Evolutionary conservation across 345 rosid species (phyloP), one percentile per base, ranked within the genome.

Genomic region (Eucalyptus regnans): DNA sequence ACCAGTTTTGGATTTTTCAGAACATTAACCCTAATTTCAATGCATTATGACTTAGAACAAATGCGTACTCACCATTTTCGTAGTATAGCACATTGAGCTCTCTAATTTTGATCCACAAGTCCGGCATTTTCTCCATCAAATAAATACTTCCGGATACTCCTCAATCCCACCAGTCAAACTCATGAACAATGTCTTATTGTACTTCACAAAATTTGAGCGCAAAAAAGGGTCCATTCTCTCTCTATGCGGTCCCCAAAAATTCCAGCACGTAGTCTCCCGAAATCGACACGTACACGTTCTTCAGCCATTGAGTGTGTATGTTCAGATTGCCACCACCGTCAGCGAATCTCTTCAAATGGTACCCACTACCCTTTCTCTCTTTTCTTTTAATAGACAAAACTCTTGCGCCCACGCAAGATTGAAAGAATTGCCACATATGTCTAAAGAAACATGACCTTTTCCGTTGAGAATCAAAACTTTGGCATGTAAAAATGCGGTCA

Each of bases 1-100:
- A 52, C 56, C 4, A 52, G 3, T 18, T 52, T 52, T 0, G 2
- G 1, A 1, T 3, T 52, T 52, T 52, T 52, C 1, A 18, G 7
- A 0, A 2, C 3, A 52, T 52, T 52, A 18, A 4, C 58, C 58
- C 4, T 18, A 52, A 52, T 52, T 52, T 22, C 62, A 56, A 22
- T 56, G 62, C 62, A 56, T 56, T 56, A 27, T 22, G 4, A 20
- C 60, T 22, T 56, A 22, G 27, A 56, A 56, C 27, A 20, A 56
- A 56, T 56, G 27, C 10, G 27, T 56, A 56, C 60, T 56, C 60
- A 56, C 60, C 10, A 22, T 56, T 56, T 22, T 22, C 1, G 0
- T 22, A 56, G 12, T 22, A 56, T 9, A 11, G 25, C 60, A 20
- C 18, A 29, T 62, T 62, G 71, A 62, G 71, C 33, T 62, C 33